These are phyloP conservation scores for Rhinocladiella similis DNA, from an alignment of 2,329 filamentous ascomycete species.

Conservation along the genomic window DNA sequence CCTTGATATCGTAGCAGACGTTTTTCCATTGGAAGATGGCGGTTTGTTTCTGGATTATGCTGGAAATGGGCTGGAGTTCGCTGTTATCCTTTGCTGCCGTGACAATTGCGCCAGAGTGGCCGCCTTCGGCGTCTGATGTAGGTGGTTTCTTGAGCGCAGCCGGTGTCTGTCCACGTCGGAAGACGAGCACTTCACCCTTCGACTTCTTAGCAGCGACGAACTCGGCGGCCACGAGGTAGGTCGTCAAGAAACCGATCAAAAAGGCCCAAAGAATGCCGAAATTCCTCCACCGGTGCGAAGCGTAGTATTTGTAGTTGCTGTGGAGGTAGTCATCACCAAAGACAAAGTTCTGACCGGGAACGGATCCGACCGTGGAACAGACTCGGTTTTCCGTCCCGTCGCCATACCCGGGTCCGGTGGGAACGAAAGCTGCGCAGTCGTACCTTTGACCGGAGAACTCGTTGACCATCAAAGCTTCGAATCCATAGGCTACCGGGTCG, in stretches of 20 bases:
- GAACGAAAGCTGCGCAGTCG: conserved; percentile 53
- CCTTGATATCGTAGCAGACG: conserved; percentile 78
- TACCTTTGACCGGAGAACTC: conserved; percentile 61
- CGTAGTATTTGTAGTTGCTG: conserved; percentile 58
- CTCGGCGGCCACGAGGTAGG: conserved; percentile 32
- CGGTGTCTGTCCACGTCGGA: conserved; percentile 31
- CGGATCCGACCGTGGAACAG: conserved; percentile 61
- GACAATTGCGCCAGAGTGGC: conserved; percentile 27
- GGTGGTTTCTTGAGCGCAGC: conserved; percentile 12
- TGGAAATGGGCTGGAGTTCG: conserved; percentile 28
- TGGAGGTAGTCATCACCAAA: conserved; percentile 60
- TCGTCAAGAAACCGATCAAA: conserved; percentile 57
- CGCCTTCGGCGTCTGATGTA: conserved; percentile 32
- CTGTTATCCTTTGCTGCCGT: conserved; percentile 33
- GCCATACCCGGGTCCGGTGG: conserved; percentile 59
- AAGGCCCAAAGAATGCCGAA: conserved; percentile 68
- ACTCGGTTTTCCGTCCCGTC: conserved; percentile 65
- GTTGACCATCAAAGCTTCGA: conserved; percentile 60
- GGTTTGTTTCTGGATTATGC: conserved; percentile 62
- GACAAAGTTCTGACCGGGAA: conserved; percentile 54
- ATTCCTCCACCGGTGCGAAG: conserved; percentile 65
- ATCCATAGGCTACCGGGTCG: conserved; percentile 66
- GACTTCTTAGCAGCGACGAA: conserved; percentile 37
- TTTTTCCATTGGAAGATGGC: conserved; percentile 85
- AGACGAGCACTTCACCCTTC: conserved; percentile 38